Percentiles rank a stretch among this genome's conserved stretches.
phyloP scores from a whole-genome alignment of 2,329 filamentous ascomycete genomes.

The Lasiodiplodia sp. region DNA sequence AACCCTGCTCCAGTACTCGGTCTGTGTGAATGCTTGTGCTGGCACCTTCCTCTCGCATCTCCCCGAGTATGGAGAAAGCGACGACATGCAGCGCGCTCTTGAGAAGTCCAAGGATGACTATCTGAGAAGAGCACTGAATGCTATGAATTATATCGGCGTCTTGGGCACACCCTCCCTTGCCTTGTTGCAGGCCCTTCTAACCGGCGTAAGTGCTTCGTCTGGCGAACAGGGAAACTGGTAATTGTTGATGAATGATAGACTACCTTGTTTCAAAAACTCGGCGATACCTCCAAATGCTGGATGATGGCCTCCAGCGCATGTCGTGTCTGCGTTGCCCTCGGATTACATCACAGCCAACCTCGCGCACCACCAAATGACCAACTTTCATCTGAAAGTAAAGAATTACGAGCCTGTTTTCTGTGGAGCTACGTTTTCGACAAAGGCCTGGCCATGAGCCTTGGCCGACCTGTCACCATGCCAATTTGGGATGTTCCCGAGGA shows the following conservation, averaged over 20 bases:
- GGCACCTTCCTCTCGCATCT: slow-evolving; percentile 32
- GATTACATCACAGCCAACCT: slow-evolving; percentile 36
- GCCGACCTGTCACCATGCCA: slow-evolving; percentile 42
- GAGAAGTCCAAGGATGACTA: slow-evolving; percentile 41
- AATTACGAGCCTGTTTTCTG: slow-evolving; percentile 40
- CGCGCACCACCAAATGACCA: slow-evolving; percentile 34
- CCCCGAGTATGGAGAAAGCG: slow-evolving; percentile 39
- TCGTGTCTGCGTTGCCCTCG: slow-evolving; percentile 42
- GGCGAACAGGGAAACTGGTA: background rate
- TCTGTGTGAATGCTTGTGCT: slow-evolving; percentile 44
- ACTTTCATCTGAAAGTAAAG: slow-evolving; percentile 33
- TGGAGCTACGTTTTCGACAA: slow-evolving; percentile 45
- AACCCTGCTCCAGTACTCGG: slow-evolving; percentile 41
- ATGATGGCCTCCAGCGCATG: slow-evolving; percentile 43
- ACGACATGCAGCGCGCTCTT: slow-evolving; percentile 39
- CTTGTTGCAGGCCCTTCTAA: slow-evolving; percentile 41
- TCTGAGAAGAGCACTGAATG: slow-evolving; percentile 41
- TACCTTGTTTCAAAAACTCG: slow-evolving; percentile 44
- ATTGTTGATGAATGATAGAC: slow-evolving; percentile 32
- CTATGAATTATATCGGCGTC: slow-evolving; percentile 41
- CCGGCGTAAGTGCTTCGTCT: slow-evolving; percentile 37
- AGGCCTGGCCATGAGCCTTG: slow-evolving; percentile 40
- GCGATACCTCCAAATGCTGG: slow-evolving; percentile 44
- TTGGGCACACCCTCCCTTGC: slow-evolving; percentile 40
- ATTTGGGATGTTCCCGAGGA: slow-evolving; percentile 38